Conservation (phyloP, 495 filamentous ascomycete genomes). For the Xylaria telfairii region DNA sequence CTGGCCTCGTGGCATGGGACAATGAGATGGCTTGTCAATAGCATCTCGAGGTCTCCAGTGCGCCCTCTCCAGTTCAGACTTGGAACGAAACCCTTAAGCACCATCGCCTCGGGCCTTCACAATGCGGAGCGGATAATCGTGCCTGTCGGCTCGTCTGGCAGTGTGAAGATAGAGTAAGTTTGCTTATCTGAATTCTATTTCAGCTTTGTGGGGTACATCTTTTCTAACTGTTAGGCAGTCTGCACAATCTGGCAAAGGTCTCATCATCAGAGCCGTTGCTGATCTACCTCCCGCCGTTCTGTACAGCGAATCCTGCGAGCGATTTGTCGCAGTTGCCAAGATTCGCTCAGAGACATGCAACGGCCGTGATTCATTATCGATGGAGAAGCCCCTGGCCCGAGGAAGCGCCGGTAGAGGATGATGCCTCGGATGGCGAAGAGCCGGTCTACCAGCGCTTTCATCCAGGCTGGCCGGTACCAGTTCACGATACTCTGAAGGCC, state of each 20-base stretch:
- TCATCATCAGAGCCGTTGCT: conserved; percentile 38
- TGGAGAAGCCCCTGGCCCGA: conserved; percentile 34
- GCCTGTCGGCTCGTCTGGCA: conserved; percentile 36
- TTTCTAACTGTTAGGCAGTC: conserved; percentile 28
- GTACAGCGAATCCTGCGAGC: conserved; percentile 25
- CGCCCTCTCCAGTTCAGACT: conserved; percentile 16
- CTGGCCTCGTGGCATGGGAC: conserved; percentile 37
- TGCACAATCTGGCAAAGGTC: conserved; percentile 42
- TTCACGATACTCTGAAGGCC: conserved; percentile 55
- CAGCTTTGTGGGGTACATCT: background rate
- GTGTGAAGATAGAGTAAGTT: conserved; percentile 37
- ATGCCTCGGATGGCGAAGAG: conserved; percentile 19
- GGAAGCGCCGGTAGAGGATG: background rate
- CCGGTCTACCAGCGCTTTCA: conserved; percentile 13
- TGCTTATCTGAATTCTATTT: conserved; percentile 5
- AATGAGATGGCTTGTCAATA: conserved; percentile 67
- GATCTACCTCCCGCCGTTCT: conserved; percentile 46
- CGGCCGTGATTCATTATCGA: conserved; percentile 51
- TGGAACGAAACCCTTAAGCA: conserved; percentile 28
- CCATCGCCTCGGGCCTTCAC: conserved; percentile 19
- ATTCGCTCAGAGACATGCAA: conserved; percentile 41
- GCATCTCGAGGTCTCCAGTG: conserved; percentile 66
- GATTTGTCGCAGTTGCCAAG: conserved; percentile 34
- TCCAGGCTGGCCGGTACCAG: conserved; percentile 52
- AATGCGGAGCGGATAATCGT: conserved; percentile 33